Conservation (phyloP, 73 alveolate genomes). For the Paramecium pentaurelia region DNA sequence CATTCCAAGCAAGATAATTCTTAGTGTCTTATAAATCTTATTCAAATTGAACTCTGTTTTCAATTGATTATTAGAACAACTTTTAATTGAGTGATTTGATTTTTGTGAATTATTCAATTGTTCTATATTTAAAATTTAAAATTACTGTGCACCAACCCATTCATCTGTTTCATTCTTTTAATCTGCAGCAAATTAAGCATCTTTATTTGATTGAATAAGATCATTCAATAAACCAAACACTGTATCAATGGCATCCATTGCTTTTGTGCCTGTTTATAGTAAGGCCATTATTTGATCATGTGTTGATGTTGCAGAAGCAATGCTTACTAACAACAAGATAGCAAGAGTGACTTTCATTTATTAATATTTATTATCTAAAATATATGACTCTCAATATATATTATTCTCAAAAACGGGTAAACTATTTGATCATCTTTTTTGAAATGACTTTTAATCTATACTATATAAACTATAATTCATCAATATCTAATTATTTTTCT, state of each 20-base stretch:
- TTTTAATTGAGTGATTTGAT: constrained; percentile 18
- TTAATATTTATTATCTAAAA: background rate
- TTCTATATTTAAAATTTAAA: background rate
- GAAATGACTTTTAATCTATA: background rate
- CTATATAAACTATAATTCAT: background rate
- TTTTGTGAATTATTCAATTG: background rate
- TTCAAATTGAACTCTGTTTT: background rate
- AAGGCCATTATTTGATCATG: constrained; percentile 20
- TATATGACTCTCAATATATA: background rate
- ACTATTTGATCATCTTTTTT: background rate
- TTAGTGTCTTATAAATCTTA: background rate
- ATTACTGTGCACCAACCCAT: background rate
- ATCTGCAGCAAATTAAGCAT: constrained; percentile 39
- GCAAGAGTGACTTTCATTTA: constrained; percentile 14
- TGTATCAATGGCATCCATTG: constrained; percentile 26
- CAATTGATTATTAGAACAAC: background rate
- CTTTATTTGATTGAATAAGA: background rate
- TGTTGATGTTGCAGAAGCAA: background rate
- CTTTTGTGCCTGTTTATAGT: constrained; percentile 12
- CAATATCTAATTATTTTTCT: background rate
- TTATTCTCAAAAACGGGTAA: background rate
- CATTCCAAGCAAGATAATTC: constrained; percentile 35
- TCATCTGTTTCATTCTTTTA: constrained; percentile 35
- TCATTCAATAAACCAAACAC: constrained; percentile 22
- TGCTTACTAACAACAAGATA: background rate